Base-by-base conservation (phyloP, 345 rosid species). In the Moricandia arvensis region DNA sequence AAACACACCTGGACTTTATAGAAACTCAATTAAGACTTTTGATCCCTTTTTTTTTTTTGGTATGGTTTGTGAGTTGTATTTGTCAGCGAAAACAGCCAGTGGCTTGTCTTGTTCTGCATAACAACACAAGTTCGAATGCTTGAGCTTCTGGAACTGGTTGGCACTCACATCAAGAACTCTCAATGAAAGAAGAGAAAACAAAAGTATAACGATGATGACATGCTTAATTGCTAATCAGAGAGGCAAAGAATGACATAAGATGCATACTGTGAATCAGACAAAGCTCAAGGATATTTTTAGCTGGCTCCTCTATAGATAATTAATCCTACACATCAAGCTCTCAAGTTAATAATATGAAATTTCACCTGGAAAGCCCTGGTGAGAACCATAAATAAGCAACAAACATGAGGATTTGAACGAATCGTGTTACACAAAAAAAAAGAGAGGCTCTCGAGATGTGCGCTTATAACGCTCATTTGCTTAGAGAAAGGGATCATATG, bases 61-160 rank as follows among this genome's bases (percentile, higher is more conserved):
- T 35, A 15, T 51, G 26, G 65, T 18, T 55, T 71, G 72, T 66
- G 73, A 78, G 69, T 72, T 49, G 77, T 78, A 60, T 65, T 13
- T 66, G 69, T 29, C 81, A 72, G 73, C 11, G 37, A 76, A 62
- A 75, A 45, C 24, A 67, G 54, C 61, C 53, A 67, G 60, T 66
- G 53, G 66, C 71, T 76, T 55, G 80, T 63, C 68, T 65, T 59
- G 47, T 72, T 72, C 77, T 72, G 69, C 45, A 9, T 34, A 66
- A 47, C 59, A 60, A 63, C 72, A 58, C 69, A 75, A 63, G 66
- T n/a, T 69, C 34, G 27, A 54, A 24, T 12, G 75, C 62, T 62
- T 65, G 21, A 77, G 76, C 63, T 65, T 77, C 76, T 47, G 81
- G 73, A 77, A 72, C 49, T 77, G 63, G 66, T 49, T 78, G 77